These are phyloP conservation scores for Tricharina praecox DNA, from an alignment of 495 filamentous ascomycete genomes.

Conservation along the genomic window DNA sequence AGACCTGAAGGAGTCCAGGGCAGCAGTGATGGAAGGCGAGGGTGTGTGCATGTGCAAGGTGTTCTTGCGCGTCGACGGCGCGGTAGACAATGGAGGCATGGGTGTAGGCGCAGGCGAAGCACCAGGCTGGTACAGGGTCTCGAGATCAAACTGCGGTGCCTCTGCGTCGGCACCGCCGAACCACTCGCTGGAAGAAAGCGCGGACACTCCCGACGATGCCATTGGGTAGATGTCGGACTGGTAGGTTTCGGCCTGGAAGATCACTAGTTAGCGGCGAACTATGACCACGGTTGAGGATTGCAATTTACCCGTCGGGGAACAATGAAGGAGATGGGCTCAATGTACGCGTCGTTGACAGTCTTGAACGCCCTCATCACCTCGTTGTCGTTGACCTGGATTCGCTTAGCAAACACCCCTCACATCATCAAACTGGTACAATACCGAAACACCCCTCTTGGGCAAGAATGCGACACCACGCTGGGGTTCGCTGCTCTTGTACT, in stretches of 20 bases:
- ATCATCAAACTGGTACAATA: slow-evolving; percentile 26
- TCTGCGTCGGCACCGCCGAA: slow-evolving; percentile 64
- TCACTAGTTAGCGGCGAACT: background rate
- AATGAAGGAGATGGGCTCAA: slow-evolving; percentile 94
- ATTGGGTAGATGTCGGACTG: slow-evolving; percentile 95
- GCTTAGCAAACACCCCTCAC: background rate
- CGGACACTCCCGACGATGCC: slow-evolving; percentile 55
- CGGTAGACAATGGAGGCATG: too few relatives aligned
- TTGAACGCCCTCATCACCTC: slow-evolving; percentile 93
- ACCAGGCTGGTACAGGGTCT: slow-evolving; percentile 50
- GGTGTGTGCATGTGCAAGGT: slow-evolving; percentile 29
- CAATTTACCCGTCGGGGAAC: slow-evolving; percentile 56
- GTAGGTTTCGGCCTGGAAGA: slow-evolving; percentile 77
- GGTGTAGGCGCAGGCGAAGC: slow-evolving; percentile 30
- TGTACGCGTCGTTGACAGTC: slow-evolving; percentile 82
- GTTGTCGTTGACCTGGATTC: slow-evolving; percentile 62
- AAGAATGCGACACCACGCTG: slow-evolving; percentile 90
- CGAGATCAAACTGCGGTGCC: slow-evolving; percentile 81
- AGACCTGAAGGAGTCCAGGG: slow-evolving; percentile 34
- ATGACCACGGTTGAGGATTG: too few relatives aligned
- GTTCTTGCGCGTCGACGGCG: background rate
- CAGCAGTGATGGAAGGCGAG: slow-evolving; percentile 30
- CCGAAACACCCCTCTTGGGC: slow-evolving; percentile 85
- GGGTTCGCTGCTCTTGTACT: slow-evolving; percentile 88
- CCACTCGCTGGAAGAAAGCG: slow-evolving; percentile 68